phyloP scores from a whole-genome alignment of 768 basidiomycete species.

The Suillus decipiens region DNA sequence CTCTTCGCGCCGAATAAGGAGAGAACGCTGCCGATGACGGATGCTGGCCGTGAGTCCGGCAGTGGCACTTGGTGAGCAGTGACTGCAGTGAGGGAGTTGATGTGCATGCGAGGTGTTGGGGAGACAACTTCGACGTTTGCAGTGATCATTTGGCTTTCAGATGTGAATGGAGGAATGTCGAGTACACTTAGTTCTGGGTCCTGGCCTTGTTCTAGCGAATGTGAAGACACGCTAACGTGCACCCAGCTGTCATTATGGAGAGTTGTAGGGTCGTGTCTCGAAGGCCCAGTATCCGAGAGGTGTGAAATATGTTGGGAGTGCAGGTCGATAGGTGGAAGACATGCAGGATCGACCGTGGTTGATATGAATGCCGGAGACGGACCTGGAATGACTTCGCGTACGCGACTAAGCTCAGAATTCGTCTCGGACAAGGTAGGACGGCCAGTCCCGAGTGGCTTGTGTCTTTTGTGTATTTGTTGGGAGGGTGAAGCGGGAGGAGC shows the following conservation, averaged over 20 bases:
- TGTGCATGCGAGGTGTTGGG: slow-evolving; percentile 11
- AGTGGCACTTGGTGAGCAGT: slow-evolving; percentile 27
- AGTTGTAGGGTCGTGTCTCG: slow-evolving; percentile 18
- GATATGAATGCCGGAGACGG: slow-evolving; percentile 33
- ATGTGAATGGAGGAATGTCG: background rate
- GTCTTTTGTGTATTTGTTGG: slow-evolving; percentile 27
- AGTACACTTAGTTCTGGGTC: slow-evolving; percentile 8
- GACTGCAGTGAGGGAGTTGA: slow-evolving; percentile 19
- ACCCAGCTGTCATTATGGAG: slow-evolving; percentile 35
- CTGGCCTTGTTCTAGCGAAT: slow-evolving; percentile 9
- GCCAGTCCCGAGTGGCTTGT: slow-evolving; percentile 30
- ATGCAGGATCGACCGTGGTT: slow-evolving; percentile 18
- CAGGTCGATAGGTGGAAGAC: slow-evolving; percentile 1
- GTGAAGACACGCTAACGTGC: slow-evolving; percentile 17
- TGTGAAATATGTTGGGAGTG: slow-evolving; percentile 10
- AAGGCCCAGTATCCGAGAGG: slow-evolving; percentile 17
- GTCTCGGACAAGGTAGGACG: slow-evolving; percentile 35
- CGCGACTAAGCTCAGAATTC: slow-evolving; percentile 27
- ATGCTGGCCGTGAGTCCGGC: slow-evolving; percentile 32
- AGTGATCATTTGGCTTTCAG: slow-evolving; percentile 15
- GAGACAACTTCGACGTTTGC: slow-evolving; percentile 13
- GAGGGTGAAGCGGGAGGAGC: slow-evolving; percentile 23
- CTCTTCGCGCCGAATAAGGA: slow-evolving; percentile 3
- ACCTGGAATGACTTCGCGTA: slow-evolving; percentile 18
- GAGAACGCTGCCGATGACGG: slow-evolving; percentile 27